Conservation (phyloP, 1,284 basidiomycete genomes). For the Malassezia sp. region DNA sequence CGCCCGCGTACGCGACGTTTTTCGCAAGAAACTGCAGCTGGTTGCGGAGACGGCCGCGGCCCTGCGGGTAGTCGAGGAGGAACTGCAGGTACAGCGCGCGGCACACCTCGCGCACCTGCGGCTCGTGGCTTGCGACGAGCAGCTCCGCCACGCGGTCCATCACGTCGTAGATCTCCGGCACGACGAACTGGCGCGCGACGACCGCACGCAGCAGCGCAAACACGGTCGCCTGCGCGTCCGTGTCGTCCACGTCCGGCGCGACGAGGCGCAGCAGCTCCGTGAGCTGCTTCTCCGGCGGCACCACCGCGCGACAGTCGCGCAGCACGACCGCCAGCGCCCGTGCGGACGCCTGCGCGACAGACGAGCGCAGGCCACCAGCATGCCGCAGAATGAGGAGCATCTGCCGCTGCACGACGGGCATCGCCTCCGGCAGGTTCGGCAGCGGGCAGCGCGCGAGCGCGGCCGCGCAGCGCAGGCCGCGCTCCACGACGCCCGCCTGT, state of each 20-base stretch:
- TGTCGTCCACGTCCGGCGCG: slow-evolving; percentile 84
- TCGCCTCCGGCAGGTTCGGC: slow-evolving; percentile 61
- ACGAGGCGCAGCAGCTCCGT: slow-evolving; percentile 74
- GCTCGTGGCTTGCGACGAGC: slow-evolving; percentile 84
- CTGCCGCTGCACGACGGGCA: slow-evolving; percentile 75
- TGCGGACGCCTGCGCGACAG: slow-evolving; percentile 76
- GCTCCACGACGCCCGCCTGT: slow-evolving; percentile 64
- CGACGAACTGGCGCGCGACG: slow-evolving; percentile 76
- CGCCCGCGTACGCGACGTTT: slow-evolving; percentile 81
- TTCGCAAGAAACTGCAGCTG: slow-evolving; percentile 87
- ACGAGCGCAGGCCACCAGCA: slow-evolving; percentile 76
- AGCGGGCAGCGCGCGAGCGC: slow-evolving; percentile 76
- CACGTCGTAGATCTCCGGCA: slow-evolving; percentile 91
- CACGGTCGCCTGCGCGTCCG: slow-evolving; percentile 65
- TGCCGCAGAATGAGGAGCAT: slow-evolving; percentile 74
- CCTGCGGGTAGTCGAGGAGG: slow-evolving; percentile 94
- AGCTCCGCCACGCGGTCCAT: slow-evolving; percentile 92
- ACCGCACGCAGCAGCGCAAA: slow-evolving; percentile 88
- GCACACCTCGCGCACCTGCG: slow-evolving; percentile 80
- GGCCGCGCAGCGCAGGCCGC: slow-evolving; percentile 69
- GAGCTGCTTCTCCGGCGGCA: slow-evolving; percentile 79
- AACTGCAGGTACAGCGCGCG: slow-evolving; percentile 83
- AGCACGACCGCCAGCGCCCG: slow-evolving; percentile 75
- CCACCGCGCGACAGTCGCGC: slow-evolving; percentile 54
- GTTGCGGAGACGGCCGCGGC: slow-evolving; percentile 72